Evolutionary conservation across 2,329 filamentous ascomycete genomes (phyloP).

Genomic region (Colletotrichum caudatum): DNA sequence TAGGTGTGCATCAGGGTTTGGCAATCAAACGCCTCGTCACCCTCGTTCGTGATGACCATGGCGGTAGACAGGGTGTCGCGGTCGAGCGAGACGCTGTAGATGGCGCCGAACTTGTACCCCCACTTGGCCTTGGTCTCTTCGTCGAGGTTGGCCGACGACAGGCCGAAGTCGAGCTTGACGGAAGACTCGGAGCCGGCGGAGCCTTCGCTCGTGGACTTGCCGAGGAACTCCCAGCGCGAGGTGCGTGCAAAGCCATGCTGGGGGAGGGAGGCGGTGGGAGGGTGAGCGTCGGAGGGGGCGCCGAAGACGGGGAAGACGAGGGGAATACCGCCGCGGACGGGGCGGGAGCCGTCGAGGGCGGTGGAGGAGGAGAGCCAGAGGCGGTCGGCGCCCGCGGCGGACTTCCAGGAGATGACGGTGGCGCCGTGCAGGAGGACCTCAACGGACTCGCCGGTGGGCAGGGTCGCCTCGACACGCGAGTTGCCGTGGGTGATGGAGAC

Average conservation of each 20-base stretch:
- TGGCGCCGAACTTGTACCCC: slow-evolving; percentile 88
- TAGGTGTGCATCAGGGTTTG: slow-evolving; percentile 95
- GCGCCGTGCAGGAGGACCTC: slow-evolving; percentile 91
- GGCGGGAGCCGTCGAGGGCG: slow-evolving; percentile 85
- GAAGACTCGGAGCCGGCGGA: slow-evolving; percentile 54
- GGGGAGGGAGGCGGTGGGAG: slow-evolving; percentile 81
- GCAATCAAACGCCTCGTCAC: slow-evolving; percentile 85
- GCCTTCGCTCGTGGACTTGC: slow-evolving; percentile 74
- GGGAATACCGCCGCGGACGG: slow-evolving; percentile 91
- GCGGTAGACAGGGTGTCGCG: slow-evolving; percentile 81
- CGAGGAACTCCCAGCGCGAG: slow-evolving; percentile 92
- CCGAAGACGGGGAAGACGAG: slow-evolving; percentile 97
- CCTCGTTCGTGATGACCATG: slow-evolving; percentile 90
- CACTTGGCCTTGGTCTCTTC: slow-evolving; percentile 78
- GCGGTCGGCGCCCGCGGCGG: slow-evolving; percentile 81
- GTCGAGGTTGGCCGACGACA: slow-evolving; percentile 78
- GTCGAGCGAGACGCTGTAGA: slow-evolving; percentile 91
- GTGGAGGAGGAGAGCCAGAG: slow-evolving; percentile 87
- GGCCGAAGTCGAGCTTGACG: slow-evolving; percentile 95
- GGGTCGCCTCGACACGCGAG: slow-evolving; percentile 78
- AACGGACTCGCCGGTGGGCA: slow-evolving; percentile 89
- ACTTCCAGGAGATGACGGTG: slow-evolving; percentile 94
- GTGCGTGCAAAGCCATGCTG: slow-evolving; percentile 96
- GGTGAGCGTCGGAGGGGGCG: slow-evolving; percentile 75
- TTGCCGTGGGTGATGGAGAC: slow-evolving; percentile 80